These are phyloP conservation scores for Hsuehochloa calcarea DNA, from an alignment of 176 grass and related monocot species.

Conservation along the genomic window DNA sequence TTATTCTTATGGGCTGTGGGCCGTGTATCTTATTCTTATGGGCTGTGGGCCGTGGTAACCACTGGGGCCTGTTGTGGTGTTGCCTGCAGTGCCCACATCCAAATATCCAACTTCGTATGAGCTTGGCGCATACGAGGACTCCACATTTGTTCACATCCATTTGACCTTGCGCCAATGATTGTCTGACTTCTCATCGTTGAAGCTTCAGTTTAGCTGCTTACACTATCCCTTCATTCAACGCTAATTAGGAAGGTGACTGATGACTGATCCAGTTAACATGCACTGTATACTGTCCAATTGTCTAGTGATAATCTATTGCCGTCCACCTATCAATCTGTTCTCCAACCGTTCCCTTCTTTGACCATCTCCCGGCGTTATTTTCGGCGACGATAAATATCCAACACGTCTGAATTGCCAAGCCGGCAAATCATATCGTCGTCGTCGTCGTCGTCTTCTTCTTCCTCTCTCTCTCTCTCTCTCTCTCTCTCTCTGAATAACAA, in stretches of 20 bases:
- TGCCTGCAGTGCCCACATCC: background rate
- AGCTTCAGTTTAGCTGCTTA: background rate
- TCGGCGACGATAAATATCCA: slow-evolving; percentile 26
- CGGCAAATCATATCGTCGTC: background rate
- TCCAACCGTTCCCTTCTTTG: slow-evolving; percentile 7
- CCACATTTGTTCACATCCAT: background rate
- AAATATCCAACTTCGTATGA: background rate
- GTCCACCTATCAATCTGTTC: background rate
- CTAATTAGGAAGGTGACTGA: background rate
- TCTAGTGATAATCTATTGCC: background rate
- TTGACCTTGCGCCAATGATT: background rate
- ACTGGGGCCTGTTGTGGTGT: too few species aligned
- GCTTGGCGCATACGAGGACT: background rate
- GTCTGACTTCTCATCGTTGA: slow-evolving; percentile 29
- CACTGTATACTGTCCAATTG: background rate
- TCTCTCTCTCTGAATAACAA: too few species aligned
- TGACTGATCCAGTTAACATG: slow-evolving; percentile 11
- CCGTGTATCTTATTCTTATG: too few species aligned
- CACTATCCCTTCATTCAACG: slow-evolving; percentile 9
- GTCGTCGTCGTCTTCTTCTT: background rate
- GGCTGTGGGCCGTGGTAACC: background rate
- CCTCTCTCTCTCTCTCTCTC: background rate
- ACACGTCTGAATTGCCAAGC: background rate
- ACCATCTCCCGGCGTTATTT: slow-evolving; percentile 15
- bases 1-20: too few species aligned